A percentile compares a stretch with the other conserved stretches of the same genome.
Evolutionary conservation across 202 grass and related monocot species (phyloP).

Genomic region (Elaeis oleifera): DNA sequence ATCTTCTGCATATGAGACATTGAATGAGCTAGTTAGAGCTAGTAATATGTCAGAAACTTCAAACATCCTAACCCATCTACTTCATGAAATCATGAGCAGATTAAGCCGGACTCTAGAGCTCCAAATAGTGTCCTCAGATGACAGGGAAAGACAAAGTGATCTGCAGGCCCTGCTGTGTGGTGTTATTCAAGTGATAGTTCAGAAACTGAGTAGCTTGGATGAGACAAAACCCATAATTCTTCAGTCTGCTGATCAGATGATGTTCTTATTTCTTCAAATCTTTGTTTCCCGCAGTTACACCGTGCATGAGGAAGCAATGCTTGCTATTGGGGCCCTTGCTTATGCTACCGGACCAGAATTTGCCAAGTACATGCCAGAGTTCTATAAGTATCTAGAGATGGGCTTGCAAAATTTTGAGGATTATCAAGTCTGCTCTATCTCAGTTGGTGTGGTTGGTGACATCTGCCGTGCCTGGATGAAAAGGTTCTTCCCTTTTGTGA

Average conservation of each 20-base stretch:
- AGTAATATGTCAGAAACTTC: conserved; percentile 54
- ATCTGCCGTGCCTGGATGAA: conserved; percentile 79
- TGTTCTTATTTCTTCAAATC: conserved; percentile 67
- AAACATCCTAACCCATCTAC: conserved; percentile 50
- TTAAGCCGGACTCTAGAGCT: conserved; percentile 62
- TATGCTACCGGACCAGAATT: conserved; percentile 82
- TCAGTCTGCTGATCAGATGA: conserved; percentile 64
- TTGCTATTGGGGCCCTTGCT: conserved; percentile 80
- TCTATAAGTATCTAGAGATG: conserved; percentile 73
- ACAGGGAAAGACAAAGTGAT: conserved; percentile 84
- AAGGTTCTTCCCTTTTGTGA: conserved; percentile 76
- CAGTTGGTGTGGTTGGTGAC: conserved; percentile 81
- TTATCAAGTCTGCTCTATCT: conserved; percentile 82
- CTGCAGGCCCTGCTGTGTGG: conserved; percentile 76
- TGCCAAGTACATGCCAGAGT: conserved; percentile 64
- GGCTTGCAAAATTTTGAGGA: conserved; percentile 85
- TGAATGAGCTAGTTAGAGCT: conserved; percentile 82
- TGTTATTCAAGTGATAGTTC: conserved; percentile 85
- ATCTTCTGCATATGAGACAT: conserved; percentile 64
- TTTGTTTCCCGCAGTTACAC: conserved; percentile 73
- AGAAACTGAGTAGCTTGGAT: conserved; percentile 67
- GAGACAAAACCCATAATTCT: conserved; percentile 48
- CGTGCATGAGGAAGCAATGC: conserved; percentile 93
- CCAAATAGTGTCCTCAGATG: conserved; percentile 53
- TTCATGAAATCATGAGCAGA: conserved; percentile 73